A percentile compares a stretch with the other conserved stretches of the same genome.
These are phyloP conservation scores for Solanum pimpinellifolium DNA, from an alignment of 257 asterid species.

Conservation along the genomic window DNA sequence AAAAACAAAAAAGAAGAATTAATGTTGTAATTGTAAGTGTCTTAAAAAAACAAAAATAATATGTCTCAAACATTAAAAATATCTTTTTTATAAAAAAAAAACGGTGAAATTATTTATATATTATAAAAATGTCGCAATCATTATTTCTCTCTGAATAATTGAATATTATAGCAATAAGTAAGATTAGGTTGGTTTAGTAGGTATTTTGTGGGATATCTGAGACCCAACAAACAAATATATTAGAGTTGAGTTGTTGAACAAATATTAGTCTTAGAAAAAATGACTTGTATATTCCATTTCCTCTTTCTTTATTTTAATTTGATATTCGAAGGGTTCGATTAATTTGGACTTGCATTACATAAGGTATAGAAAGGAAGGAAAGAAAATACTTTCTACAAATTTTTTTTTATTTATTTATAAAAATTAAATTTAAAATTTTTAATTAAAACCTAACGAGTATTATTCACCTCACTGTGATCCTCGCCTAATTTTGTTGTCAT, in stretches of 20 bases:
- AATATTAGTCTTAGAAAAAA: neutral
- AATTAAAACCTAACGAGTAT: neutral
- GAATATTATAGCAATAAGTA: neutral
- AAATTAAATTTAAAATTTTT: neutral
- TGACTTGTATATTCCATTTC: neutral
- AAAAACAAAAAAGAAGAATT: neutral
- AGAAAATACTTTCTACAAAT: neutral
- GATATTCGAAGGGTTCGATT: fast-evolving
- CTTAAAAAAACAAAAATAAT: neutral
- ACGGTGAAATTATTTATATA: neutral
- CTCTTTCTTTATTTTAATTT: neutral
- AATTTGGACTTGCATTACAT: neutral
- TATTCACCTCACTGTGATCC: fast-evolving
- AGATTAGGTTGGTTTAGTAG: neutral
- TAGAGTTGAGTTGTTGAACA: neutral
- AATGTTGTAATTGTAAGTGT: neutral
- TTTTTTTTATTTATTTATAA: neutral
- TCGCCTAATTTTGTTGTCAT: neutral
- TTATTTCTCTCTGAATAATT: neutral
- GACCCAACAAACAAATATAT: slow-evolving; percentile 2
- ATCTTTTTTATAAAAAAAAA: neutral
- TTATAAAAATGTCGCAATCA: neutral
- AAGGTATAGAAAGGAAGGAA: neutral
- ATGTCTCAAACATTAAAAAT: too few relatives aligned
- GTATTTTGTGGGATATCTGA: slow-evolving; percentile 1